Conservation (phyloP, 1,284 basidiomycete species). For the Ganoderma boninense region DNA sequence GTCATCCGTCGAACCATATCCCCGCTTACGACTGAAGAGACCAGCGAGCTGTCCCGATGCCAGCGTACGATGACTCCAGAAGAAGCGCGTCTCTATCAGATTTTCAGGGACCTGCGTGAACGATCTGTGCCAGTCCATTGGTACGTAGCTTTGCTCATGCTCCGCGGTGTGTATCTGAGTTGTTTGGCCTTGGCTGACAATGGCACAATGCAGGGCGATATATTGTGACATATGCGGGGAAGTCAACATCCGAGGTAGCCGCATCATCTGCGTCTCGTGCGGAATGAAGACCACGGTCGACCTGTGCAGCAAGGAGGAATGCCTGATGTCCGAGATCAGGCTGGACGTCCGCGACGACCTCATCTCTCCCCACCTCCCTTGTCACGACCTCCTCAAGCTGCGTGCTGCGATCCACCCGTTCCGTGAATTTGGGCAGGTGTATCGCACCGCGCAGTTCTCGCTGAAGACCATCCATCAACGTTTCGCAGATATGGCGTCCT, state of each 20-base stretch:
- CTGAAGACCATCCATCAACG: constrained; percentile 1
- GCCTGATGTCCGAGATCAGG: not conserved
- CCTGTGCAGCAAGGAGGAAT: constrained; percentile 12
- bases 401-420: constrained; percentile 8
- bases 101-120: constrained; percentile 6
- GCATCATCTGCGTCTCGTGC: constrained; percentile 14
- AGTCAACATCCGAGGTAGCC: constrained; percentile 2
- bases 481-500: not conserved
- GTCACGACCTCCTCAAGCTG: constrained; percentile 14
- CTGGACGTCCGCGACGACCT: constrained; percentile 11
- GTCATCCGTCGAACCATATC: not conserved
- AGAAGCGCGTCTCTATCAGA: constrained; percentile 4
- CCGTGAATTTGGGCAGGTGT: constrained; percentile 8
- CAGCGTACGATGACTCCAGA: constrained; percentile 9
- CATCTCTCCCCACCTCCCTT: constrained; percentile 8
- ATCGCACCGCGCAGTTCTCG: constrained; percentile 6
- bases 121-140: constrained; percentile 3
- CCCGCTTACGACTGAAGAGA: not conserved
- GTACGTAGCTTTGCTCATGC: not conserved
- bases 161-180: too few species aligned
- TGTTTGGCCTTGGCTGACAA: not conserved
- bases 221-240: constrained; percentile 12
- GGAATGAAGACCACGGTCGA: constrained; percentile 12
- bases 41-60: constrained; percentile 3
- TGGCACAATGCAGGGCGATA: not conserved